These are phyloP conservation scores for Hericium coralloides DNA, from an alignment of 768 basidiomycete genomes.

Conservation along the genomic window DNA sequence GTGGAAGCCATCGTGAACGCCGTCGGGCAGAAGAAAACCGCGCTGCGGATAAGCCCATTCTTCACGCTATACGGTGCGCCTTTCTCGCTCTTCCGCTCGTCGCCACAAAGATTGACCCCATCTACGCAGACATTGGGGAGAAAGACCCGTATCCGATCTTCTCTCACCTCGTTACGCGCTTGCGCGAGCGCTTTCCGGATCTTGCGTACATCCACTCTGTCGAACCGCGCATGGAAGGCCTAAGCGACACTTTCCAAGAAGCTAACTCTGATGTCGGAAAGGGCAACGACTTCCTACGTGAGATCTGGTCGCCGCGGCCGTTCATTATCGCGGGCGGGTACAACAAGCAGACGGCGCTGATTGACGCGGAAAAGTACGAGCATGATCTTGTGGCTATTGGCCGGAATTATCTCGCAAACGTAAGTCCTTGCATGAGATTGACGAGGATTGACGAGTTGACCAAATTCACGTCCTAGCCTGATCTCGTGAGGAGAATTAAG, in stretches of 20 bases:
- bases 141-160: conserved; percentile 17
- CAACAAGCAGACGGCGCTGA: conserved; percentile 10
- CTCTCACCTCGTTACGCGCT: conserved; percentile 15
- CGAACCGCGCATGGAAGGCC: conserved; percentile 11
- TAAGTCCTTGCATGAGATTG: conserved; percentile 7
- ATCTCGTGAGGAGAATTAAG: conserved; percentile 9
- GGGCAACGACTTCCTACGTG: conserved; percentile 13
- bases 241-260: neutral
- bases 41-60: conserved; percentile 26
- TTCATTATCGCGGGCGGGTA: conserved; percentile 15
- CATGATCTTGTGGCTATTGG: conserved; percentile 18
- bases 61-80: neutral
- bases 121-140: conserved; percentile 10
- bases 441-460: neutral
- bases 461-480: neutral
- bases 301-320: conserved; percentile 11
- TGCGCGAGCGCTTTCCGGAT: conserved; percentile 18
- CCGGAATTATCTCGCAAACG: conserved; percentile 20
- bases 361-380: conserved; percentile 9
- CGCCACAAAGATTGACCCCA: neutral
- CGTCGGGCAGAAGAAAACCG: conserved; percentile 26
- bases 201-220: conserved; percentile 31
- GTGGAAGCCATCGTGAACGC: conserved; percentile 25
- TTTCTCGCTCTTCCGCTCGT: neutral
- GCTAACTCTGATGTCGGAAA: neutral